A percentile compares a stretch with the other conserved stretches of the same genome.
These are phyloP conservation scores for Alopecurus myosuroides DNA, from an alignment of 176 grass and related monocot species.

Conservation along the genomic window DNA sequence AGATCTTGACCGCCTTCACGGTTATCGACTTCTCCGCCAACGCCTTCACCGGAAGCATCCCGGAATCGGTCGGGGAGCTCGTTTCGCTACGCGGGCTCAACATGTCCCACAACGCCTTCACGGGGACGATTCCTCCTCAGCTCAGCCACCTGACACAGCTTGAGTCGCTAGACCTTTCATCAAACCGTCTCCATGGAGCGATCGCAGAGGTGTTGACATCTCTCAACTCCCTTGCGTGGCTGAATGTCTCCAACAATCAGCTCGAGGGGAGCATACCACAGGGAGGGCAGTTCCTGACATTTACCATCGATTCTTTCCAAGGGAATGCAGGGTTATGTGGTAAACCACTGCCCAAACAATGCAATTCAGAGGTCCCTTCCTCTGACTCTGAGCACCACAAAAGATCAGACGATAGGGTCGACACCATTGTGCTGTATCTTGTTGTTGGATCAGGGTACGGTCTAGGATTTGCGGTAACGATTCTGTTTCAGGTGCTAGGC, in stretches of 20 bases:
- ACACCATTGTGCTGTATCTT: not conserved
- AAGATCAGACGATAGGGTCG: not conserved
- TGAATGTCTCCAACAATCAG: slow-evolving; percentile 25
- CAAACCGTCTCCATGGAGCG: not conserved
- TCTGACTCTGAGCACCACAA: not conserved
- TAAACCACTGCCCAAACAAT: slow-evolving; percentile 15
- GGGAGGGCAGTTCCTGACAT: slow-evolving; percentile 9
- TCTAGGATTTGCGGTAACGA: not conserved
- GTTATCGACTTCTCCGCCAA: slow-evolving; percentile 20
- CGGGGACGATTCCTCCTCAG: slow-evolving; percentile 20
- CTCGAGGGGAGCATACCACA: slow-evolving; percentile 15
- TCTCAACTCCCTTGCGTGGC: not conserved
- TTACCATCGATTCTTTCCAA: not conserved
- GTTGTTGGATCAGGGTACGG: slow-evolving; percentile 12
- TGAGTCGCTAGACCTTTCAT: slow-evolving; percentile 15
- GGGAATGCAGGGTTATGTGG: slow-evolving; percentile 13
- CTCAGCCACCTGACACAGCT: not conserved
- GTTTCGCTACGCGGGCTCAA: slow-evolving; percentile 37
- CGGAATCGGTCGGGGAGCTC: slow-evolving; percentile 32
- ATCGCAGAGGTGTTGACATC: slow-evolving; percentile 14
- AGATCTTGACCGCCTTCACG: slow-evolving; percentile 4
- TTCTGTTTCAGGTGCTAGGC: not conserved
- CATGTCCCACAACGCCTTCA: slow-evolving; percentile 45
- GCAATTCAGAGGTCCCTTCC: not conserved
- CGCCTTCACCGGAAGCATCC: slow-evolving; percentile 27